Evolutionary conservation across 2,329 filamentous ascomycete genomes (phyloP).

Genomic region (Claviceps capensis): DNA sequence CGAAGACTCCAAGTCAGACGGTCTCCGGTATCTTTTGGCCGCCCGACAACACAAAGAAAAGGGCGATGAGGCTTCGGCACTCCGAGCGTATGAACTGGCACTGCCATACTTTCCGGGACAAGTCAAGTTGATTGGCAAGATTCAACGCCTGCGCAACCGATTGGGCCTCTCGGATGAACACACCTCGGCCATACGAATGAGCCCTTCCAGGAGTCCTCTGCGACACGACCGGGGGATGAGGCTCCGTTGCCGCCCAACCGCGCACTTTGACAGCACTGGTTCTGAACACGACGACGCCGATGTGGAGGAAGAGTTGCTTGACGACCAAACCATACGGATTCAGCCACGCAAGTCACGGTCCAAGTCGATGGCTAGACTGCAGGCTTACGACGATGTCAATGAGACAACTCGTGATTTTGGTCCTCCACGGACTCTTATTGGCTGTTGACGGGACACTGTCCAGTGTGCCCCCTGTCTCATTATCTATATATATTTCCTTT

Average conservation of each 20-base stretch:
- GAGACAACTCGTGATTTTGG: constrained; percentile 2
- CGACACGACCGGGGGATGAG: constrained; percentile 1
- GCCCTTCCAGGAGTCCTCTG: constrained; percentile 3
- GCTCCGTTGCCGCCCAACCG: neutral
- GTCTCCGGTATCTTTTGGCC: constrained; percentile 75
- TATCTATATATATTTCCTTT: neutral
- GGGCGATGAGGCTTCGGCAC: constrained; percentile 62
- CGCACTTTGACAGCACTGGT: neutral
- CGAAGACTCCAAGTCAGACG: constrained; percentile 67
- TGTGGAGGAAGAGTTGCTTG: constrained; percentile 15
- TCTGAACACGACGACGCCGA: constrained; percentile 11
- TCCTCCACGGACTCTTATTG: neutral
- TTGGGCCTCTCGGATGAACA: constrained; percentile 21
- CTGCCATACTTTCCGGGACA: constrained; percentile 78
- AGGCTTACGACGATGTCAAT: constrained; percentile 20
- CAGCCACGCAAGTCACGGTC: constrained; percentile 10
- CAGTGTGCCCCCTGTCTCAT: neutral
- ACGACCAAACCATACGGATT: constrained; percentile 4
- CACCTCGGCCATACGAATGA: neutral
- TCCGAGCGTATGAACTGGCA: constrained; percentile 78
- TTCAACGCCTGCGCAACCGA: constrained; percentile 44
- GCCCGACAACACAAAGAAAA: constrained; percentile 80
- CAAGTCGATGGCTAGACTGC: constrained; percentile 3
- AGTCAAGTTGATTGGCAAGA: constrained; percentile 59
- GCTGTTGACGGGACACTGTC: neutral